Conservation (phyloP, 2,329 filamentous ascomycete species). For the Alternaria triticina region DNA sequence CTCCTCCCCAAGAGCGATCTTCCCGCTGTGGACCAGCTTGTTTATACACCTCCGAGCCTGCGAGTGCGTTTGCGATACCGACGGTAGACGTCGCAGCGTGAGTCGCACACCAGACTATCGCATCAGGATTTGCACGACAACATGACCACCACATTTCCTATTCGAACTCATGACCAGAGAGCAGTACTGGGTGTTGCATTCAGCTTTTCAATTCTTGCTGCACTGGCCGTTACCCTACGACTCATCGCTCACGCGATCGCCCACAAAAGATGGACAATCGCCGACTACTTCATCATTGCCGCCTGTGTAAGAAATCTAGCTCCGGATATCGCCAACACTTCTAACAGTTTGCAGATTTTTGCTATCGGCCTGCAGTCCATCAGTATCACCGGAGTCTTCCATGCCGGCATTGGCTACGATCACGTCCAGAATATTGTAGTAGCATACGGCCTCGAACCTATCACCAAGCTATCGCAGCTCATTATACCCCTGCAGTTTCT, state of each 20-base stretch:
- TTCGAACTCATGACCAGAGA: background rate
- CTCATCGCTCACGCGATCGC: background rate
- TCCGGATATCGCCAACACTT: background rate
- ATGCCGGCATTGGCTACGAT: conserved; percentile 1
- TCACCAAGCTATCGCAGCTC: background rate
- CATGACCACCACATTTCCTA: background rate
- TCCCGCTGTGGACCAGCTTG: background rate
- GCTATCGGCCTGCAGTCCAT: background rate
- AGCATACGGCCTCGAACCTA: background rate
- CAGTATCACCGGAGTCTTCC: background rate
- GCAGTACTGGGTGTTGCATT: background rate
- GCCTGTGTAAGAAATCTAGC: background rate
- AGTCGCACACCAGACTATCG: background rate
- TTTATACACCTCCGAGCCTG: background rate
- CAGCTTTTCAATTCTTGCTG: background rate
- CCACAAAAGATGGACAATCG: background rate
- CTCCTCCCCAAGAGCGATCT: background rate
- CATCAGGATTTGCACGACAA: background rate
- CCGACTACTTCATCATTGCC: background rate
- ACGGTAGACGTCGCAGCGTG: background rate
- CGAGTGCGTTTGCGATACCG: background rate
- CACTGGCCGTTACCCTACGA: background rate
- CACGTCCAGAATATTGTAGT: background rate
- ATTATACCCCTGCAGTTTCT: background rate
- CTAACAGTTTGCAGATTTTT: background rate